Conservation (phyloP, 2,329 filamentous ascomycete genomes). For the Pleomassaria siparia region DNA sequence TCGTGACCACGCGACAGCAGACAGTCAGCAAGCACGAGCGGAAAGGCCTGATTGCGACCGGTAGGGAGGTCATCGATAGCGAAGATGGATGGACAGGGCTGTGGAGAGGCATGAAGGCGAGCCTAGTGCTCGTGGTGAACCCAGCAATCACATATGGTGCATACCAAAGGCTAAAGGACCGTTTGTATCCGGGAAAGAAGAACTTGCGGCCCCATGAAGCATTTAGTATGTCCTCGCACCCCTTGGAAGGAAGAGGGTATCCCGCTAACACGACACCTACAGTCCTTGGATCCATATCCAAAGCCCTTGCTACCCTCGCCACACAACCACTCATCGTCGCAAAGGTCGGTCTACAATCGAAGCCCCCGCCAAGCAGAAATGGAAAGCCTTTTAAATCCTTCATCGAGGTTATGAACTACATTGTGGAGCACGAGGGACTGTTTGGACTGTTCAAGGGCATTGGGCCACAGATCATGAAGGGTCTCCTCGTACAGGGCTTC, state of each 20-base stretch:
- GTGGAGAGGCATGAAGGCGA: conserved; percentile 95
- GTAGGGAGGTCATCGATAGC: conserved; percentile 82
- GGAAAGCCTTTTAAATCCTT: conserved; percentile 95
- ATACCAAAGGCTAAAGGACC: conserved; percentile 82
- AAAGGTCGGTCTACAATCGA: conserved; percentile 94
- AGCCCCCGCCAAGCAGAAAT: conserved; percentile 77
- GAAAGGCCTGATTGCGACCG: conserved; percentile 85
- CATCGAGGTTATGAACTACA: conserved; percentile 91
- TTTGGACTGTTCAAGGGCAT: conserved; percentile 95
- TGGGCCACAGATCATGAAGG: conserved; percentile 89
- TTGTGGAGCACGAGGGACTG: conserved; percentile 82
- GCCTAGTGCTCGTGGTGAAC: conserved; percentile 91
- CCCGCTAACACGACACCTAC: conserved; percentile 13
- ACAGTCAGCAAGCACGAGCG: conserved; percentile 82
- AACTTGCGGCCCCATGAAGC: conserved; percentile 82
- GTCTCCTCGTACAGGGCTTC: conserved; percentile 88
- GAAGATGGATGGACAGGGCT: conserved; percentile 87
- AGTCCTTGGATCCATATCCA: conserved; percentile 93
- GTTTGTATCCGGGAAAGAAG: conserved; percentile 74
- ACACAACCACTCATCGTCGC: conserved; percentile 97
- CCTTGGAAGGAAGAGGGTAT: conserved; percentile 2
- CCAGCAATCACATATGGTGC: conserved; percentile 97
- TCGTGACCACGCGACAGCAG: conserved; percentile 94
- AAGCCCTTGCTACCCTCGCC: conserved; percentile 83
- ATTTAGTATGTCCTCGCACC: conserved; percentile 68